A percentile compares a stretch with the other conserved stretches of the same genome.
Conservation (phyloP, 805 yeast genomes). For the Kodamaea nitidulidarum region DNA sequence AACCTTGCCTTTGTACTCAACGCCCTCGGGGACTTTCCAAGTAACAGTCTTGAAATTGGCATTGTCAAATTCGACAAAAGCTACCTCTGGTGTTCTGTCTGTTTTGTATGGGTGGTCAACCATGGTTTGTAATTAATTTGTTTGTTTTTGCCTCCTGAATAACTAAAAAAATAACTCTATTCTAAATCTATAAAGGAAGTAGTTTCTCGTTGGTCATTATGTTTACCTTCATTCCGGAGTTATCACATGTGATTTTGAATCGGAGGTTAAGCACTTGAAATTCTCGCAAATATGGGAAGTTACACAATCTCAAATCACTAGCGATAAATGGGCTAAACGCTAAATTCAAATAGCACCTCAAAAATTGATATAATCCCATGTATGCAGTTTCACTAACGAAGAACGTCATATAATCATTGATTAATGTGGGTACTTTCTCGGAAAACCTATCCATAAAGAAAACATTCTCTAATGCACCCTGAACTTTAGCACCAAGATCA, state of each 20-base stretch:
- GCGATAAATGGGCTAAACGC: conserved; percentile 12
- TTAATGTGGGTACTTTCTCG: conserved; percentile 2
- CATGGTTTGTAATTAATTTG: conserved; percentile 6
- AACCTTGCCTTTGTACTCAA: conserved; percentile 47
- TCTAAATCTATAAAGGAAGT: background rate
- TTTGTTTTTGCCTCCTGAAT: background rate
- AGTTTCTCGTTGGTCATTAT: conserved; percentile 2
- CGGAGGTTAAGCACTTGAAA: background rate
- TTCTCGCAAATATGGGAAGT: background rate
- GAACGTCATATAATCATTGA: conserved; percentile 11
- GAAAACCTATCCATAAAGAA: background rate
- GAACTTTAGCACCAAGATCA: conserved; percentile 14
- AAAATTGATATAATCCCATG: conserved; percentile 10
- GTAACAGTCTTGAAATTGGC: conserved; percentile 39
- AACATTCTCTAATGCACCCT: conserved; percentile 1
- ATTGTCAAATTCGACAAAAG: conserved; percentile 31
- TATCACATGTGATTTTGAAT: background rate
- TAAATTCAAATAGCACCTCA: conserved; percentile 11
- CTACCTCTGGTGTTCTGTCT: conserved; percentile 25
- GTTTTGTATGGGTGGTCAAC: conserved; percentile 33
- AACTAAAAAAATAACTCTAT: background rate
- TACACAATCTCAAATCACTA: conserved; percentile 1
- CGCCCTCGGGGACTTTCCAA: conserved; percentile 36
- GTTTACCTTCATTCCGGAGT: background rate
- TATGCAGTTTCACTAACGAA: conserved; percentile 8